Evolutionary conservation across 2,329 filamentous ascomycete genomes (phyloP), one percentile per base, ranked within the genome.

Genomic region (Aspergillus fijiensis): DNA sequence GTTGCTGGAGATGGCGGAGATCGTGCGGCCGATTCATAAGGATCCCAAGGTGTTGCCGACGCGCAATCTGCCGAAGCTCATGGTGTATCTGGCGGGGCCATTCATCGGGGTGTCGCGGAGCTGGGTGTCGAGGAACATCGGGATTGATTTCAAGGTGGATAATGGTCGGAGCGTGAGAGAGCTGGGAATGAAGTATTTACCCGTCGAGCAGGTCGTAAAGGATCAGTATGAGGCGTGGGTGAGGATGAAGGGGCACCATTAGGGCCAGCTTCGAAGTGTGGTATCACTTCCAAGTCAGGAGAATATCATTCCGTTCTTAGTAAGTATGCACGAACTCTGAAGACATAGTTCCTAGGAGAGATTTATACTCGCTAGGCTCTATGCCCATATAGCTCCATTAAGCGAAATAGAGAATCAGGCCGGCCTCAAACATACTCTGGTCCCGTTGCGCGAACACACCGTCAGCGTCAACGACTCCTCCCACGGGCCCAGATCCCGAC

Each of bases 111-210:
- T 70, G 3, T 57, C 57, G 25, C 59, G 63, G 47, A 67, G 64
- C 39, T 70, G 63, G 63, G 49, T 67, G 16, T 51, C 35, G 14
- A 50, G 55, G 19, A 69, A 70, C 33, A 10, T 70, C 4, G 61
- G 65, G 9, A 63, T 68, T 11, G n/a, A 45, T 1, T 70, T 68
- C 49, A 58, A 67, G 19, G 60, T 67, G 7, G 63, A 70, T 47
- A 70, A 67, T 53, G 14, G 45, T 16, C 55, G 45, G 10, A 70
- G 69, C 49, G 25, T 67, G n/a, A 50, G 62, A 25, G 62, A 70
- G 25, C 50, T 72, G 58, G 57, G 59, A 0, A 61, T 71, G 3
- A 9, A 53, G 5, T 70, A 71, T 42, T 55, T 60, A 10, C 59
- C 68, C 25, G 35, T 62, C n/a, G 62, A 65, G 39, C 54, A 62